Base-by-base conservation (phyloP, 495 filamentous ascomycete species). In the Tuber aestivum region DNA sequence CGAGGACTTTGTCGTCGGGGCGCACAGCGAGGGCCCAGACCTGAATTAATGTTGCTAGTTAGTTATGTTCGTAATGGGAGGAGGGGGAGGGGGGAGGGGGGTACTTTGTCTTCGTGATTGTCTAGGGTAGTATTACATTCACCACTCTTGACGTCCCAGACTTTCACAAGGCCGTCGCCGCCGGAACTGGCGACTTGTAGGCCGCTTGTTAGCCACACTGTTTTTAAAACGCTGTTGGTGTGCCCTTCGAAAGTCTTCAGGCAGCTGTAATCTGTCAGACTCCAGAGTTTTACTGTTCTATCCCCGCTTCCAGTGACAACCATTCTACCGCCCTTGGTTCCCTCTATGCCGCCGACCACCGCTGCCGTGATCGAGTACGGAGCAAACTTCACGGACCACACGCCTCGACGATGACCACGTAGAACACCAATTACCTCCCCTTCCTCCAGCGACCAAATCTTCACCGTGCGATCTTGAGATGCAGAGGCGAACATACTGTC, bases 251-350 rank as follows among this genome's bases (percentile, higher is more conserved):
- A 93, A 0, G 95, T 98, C 70, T 93, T 87, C 21, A 99, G 85
- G 84, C 95, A 99, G 81, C 90, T 94, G 83, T 97, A 99, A 83
- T 98, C 95, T 4, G 90, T 87, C 71, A 98, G 86, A 84, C 89
- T 97, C 96, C 96, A 99, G 23, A 99, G 88, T 84, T 97, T 96
- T 79, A 99, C 89, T 0, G 93, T 97, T 83, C 96, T 97, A 84
- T 99, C 95, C 74, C 94, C 95, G 74, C 92, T 94, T 23, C 93
- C 96, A 0, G 95, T 98, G 9, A 94, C 87, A 23, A 96, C 87
- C 74, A 97, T 86, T 35, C 93, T 94, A 74, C 92, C 91, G 23
- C 89, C 89, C 48, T 90, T 88, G 23, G 89, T 86, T 9, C 88
- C 85, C 37, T 91, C 89, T 65, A 89, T 88, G n/a, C 90, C 89